Conservation (phyloP, 768 basidiomycete genomes). For the Leccinellum albellum region DNA sequence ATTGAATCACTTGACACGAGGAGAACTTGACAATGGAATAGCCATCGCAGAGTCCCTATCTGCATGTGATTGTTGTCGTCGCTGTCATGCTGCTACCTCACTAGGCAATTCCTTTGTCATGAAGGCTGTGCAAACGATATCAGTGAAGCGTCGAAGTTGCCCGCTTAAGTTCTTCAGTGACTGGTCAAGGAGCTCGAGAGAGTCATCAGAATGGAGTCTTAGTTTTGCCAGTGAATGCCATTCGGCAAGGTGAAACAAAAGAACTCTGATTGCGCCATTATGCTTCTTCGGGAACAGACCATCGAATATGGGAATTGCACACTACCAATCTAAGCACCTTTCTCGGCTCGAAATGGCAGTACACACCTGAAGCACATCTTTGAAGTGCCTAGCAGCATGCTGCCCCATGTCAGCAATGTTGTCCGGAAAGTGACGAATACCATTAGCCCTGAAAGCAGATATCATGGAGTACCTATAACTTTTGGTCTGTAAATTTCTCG, state of each 20-base stretch:
- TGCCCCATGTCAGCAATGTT: conserved; percentile 39
- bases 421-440: conserved; percentile 34
- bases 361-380: neutral
- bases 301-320: conserved; percentile 37
- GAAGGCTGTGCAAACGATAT: neutral
- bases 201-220: neutral
- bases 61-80: neutral
- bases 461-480: neutral
- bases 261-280: conserved; percentile 13
- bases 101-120: neutral
- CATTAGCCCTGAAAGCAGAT: conserved; percentile 20
- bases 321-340: conserved; percentile 16
- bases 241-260: neutral
- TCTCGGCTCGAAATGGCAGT: no score
- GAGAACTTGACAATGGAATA: neutral
- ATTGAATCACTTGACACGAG: neutral
- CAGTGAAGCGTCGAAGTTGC: neutral
- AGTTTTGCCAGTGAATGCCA: neutral
- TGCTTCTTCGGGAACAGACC: conserved; percentile 31
- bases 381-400: conserved; percentile 4
- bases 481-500: no score
- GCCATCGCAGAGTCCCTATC: neutral
- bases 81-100: neutral
- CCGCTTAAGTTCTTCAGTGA: neutral
- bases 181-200: conserved; percentile 7